Evolutionary conservation across 176 grass and related monocot species (phyloP).

Genomic region (Saccharum officinarum): DNA sequence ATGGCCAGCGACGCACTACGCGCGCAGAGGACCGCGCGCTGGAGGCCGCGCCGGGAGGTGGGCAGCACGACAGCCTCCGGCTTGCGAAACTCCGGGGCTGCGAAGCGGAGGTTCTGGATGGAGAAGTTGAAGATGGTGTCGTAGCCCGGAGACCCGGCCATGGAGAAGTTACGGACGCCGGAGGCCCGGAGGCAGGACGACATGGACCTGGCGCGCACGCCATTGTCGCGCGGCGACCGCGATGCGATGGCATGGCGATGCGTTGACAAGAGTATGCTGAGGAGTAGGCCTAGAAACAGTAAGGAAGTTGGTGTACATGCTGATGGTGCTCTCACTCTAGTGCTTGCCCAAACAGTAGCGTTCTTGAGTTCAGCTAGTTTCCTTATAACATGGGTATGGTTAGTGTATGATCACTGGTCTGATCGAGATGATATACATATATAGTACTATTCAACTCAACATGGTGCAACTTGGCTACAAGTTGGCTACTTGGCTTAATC

Average conservation of each 20-base stretch:
- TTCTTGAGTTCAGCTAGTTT: too few relatives aligned
- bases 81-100: slow-evolving; percentile 34
- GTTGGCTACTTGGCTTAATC: too few relatives aligned
- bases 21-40: slow-evolving; percentile 32
- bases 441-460: too few relatives aligned
- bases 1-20: slow-evolving; percentile 32
- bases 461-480: too few relatives aligned
- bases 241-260: neutral
- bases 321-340: neutral
- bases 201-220: too few relatives aligned
- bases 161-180: slow-evolving; percentile 42
- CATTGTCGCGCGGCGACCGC: neutral
- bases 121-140: slow-evolving; percentile 49
- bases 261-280: neutral
- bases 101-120: slow-evolving; percentile 65
- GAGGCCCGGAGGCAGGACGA: too few relatives aligned
- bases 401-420: too few relatives aligned
- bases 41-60: slow-evolving; percentile 28
- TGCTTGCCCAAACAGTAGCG: too few relatives aligned
- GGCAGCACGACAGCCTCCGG: slow-evolving; percentile 35
- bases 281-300: neutral
- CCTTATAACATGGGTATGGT: too few relatives aligned
- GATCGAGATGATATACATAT: too few relatives aligned
- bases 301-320: neutral
- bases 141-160: slow-evolving; percentile 39